A percentile compares a stretch with the other conserved stretches of the same genome.
Evolutionary conservation across 495 filamentous ascomycete genomes (phyloP).

Genomic region (Astrocystis sublimbata): DNA sequence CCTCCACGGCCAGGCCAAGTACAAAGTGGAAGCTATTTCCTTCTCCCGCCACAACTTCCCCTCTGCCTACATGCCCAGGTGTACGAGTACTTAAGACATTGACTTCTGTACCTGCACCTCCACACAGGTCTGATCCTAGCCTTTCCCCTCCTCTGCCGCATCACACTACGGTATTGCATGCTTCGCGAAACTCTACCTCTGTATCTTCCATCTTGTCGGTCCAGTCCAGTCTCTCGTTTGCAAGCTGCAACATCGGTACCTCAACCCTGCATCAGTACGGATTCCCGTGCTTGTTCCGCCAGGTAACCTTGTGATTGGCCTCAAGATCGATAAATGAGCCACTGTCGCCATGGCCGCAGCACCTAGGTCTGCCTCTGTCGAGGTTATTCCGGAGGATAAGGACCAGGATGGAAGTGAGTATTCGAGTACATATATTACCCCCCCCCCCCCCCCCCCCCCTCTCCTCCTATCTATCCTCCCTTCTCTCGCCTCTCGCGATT

Average conservation of each 20-base stretch:
- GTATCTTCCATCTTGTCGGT: too few species aligned
- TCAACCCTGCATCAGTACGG: too few species aligned
- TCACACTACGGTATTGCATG: too few species aligned
- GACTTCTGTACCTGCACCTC: conserved; percentile 17
- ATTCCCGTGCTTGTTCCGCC: too few species aligned
- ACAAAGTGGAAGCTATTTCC: neutral
- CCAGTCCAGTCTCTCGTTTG: too few species aligned
- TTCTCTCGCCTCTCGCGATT: too few species aligned
- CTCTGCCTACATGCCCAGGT: conserved; percentile 1
- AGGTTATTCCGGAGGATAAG: neutral
- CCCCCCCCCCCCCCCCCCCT: neutral
- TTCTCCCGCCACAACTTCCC: neutral
- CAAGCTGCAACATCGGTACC: too few species aligned
- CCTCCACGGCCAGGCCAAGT: neutral
- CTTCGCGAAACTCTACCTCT: too few species aligned
- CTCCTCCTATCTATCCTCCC: neutral
- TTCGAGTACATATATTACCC: neutral
- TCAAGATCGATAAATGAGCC: too few species aligned
- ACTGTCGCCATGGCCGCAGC: conserved; percentile 17
- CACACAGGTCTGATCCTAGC: neutral
- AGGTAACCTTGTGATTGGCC: conserved; percentile 22
- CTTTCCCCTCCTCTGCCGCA: conserved; percentile 15
- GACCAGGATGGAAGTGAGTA: conserved; percentile 4
- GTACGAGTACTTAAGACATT: too few species aligned
- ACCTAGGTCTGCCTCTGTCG: conserved; percentile 1